Evolutionary conservation across 192 early-diverging fungal genomes (phyloP).

Genomic region (Umbelopsis ramanniana): DNA sequence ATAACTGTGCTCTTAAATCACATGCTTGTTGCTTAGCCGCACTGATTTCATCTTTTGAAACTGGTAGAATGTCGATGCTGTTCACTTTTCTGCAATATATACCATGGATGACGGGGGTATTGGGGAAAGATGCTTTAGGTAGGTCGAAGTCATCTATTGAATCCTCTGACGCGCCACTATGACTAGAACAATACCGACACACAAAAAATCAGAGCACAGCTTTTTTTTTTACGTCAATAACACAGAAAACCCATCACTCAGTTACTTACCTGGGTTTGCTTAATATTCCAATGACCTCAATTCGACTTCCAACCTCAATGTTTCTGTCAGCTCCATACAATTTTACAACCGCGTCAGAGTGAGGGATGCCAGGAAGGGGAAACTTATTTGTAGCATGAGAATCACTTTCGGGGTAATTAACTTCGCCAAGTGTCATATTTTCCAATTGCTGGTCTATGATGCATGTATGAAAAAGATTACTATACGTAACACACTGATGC

Average conservation of each 20-base stretch:
- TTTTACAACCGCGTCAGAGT: constrained; percentile 68
- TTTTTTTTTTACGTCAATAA: not conserved
- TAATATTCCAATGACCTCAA: constrained; percentile 72
- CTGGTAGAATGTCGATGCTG: not conserved
- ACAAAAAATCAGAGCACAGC: not conserved
- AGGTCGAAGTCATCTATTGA: constrained; percentile 35
- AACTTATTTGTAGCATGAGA: constrained; percentile 46
- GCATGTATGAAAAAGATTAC: not conserved
- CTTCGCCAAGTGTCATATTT: not conserved
- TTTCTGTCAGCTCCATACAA: constrained; percentile 26
- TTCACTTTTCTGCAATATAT: constrained; percentile 42
- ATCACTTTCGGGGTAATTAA: not conserved
- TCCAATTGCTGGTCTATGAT: not conserved
- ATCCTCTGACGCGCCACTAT: constrained; percentile 28
- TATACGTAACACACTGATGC: too few species aligned
- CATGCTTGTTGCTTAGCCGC: constrained; percentile 26
- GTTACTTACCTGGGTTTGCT: constrained; percentile 27
- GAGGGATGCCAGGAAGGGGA: constrained; percentile 59
- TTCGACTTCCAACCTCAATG: constrained; percentile 58
- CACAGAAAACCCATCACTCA: too few species aligned
- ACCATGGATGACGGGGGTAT: constrained; percentile 54
- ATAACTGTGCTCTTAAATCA: constrained; percentile 41
- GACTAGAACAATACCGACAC: not conserved
- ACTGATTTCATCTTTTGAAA: not conserved
- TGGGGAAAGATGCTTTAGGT: constrained; percentile 26